Evolutionary conservation across 768 basidiomycete species (phyloP), one percentile per base, ranked within the genome.

Genomic region (Butyriboletus loyo): DNA sequence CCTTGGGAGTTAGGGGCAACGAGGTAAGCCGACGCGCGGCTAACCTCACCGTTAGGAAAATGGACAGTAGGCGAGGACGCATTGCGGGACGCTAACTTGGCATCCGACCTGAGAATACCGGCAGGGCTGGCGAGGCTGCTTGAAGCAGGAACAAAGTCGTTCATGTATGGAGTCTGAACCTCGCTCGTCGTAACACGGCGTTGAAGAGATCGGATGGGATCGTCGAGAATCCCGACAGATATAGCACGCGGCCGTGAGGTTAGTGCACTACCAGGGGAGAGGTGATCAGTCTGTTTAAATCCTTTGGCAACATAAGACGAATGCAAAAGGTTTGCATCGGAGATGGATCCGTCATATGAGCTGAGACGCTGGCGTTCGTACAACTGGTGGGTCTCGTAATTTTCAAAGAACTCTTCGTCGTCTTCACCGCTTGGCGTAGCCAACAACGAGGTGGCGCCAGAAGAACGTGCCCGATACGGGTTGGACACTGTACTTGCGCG

Each of bases 401-500:
- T 75, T 50, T 86, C 83, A 62, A 88, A 87, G 58, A 83, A 78
- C 45, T 91, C 89, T 46, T 89, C 86, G 46, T 91, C 89, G 17
- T 89, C 86, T 53, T 85, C 82, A 38, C 80, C 76, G 30, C 66
- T 77, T 2, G 86, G 81, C 2, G 86, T 83, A 15, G 83, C 68
- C 36, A 90, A 72, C 54, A 89, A 74, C 4, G 87, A 85, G 37
- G 75, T 74, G n/a, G 77, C 71, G 17, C 75, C 76, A 43, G 83
- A 77, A 51, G 86, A 75, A 56, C 87, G 77, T 48, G 77, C 74
- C 55, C 90, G 83, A 69, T 93, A 94, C n/a, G 92, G 90, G 66
- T 91, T 88, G 13, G 94, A 96, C 15, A 98, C 93, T 1, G 94
- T 98, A 64, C 81, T 94, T 15, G 94, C 93, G 9, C 94, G 85